Base-by-base conservation (phyloP, 202 grass and related monocot genomes). In the Carex arenaria region DNA sequence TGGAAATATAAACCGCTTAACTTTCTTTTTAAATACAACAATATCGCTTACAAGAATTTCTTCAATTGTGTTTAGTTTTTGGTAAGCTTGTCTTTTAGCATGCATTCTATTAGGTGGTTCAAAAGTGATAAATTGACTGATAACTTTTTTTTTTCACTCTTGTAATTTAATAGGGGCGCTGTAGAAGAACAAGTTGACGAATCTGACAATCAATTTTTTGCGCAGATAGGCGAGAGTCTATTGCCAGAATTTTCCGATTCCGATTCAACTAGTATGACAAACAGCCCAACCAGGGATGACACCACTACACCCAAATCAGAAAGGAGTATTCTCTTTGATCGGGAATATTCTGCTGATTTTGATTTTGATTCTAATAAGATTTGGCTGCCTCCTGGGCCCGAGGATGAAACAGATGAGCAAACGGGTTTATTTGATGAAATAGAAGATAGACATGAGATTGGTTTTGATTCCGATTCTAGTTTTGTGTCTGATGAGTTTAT, bases 171-270 rank as follows among this genome's bases (percentile, higher is more conserved):
- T 68, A 97, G 94, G 89, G 81, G 76, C 83, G 23, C 56, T 40
- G 84, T 84, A 54, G 92, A 68, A 0, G 88, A 89, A 64, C 86
- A 88, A 62, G 87, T 55, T 69, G 87, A 89, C 11, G 87, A 88
- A 62, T 59, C 87, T 17, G 47, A 88, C 59, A 87, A 81, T 52
- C 89, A 87, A 57, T 90, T 89, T 84, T 88, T 93, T 66, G 85
- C 79, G 31, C 80, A 79, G 2, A n/a, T 82, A 30, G 62, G 81
- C 79, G 85, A 85, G 63, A 88, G 70, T 78, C 85, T 91, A 80
- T 87, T 84, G 84, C 89, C 83, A 34, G 90, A 93, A 84, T 84
- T 76, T 85, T 97, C 85, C 79, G 94, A 97, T 92, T 85, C 90
- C 64, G 94, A 97, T 82, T 93, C 89, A 62, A 88, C 87, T 80